phyloP scores from a whole-genome alignment of 78 protist genomes.

The Diacronema lutheri region DNA sequence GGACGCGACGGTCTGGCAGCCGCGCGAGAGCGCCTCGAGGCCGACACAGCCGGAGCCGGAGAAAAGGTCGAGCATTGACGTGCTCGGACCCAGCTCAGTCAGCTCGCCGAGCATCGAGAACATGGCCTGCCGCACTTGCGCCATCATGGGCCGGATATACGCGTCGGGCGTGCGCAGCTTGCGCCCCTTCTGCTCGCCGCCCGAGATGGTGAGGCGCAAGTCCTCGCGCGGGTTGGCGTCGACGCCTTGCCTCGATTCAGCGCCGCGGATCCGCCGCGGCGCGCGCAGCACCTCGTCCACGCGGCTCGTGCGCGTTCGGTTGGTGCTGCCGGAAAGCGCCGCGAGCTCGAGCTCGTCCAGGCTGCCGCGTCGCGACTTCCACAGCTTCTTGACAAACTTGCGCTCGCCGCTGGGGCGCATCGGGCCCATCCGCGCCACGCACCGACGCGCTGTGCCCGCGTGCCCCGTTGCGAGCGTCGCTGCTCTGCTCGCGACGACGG shows the following conservation, averaged over 20 bases:
- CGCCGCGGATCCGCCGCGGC: too few species aligned
- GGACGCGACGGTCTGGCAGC: background rate
- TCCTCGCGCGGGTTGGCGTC: background rate
- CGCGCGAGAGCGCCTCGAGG: conserved; percentile 7
- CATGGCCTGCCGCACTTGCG: conserved; percentile 13
- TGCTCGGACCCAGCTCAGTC: background rate
- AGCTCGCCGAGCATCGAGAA: background rate
- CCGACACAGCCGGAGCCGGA: background rate
- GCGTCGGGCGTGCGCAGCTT: background rate
- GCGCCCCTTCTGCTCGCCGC: background rate
- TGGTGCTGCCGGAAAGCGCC: too few species aligned
- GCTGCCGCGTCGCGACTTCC: too few species aligned
- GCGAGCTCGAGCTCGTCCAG: too few species aligned
- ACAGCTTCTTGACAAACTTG: too few species aligned
- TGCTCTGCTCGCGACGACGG: too few species aligned
- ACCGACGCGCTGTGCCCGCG: too few species aligned
- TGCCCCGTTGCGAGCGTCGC: too few species aligned
- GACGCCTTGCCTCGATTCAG: background rate
- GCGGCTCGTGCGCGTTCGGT: too few species aligned
- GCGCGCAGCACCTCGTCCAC: too few species aligned
- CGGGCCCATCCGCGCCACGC: too few species aligned
- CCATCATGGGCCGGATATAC: conserved; percentile 10
- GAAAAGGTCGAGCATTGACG: background rate
- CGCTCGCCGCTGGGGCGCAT: too few species aligned
- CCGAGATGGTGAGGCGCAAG: background rate